Base-by-base conservation (phyloP, 2,329 filamentous ascomycete genomes). In the Mollisiaceae sp. region DNA sequence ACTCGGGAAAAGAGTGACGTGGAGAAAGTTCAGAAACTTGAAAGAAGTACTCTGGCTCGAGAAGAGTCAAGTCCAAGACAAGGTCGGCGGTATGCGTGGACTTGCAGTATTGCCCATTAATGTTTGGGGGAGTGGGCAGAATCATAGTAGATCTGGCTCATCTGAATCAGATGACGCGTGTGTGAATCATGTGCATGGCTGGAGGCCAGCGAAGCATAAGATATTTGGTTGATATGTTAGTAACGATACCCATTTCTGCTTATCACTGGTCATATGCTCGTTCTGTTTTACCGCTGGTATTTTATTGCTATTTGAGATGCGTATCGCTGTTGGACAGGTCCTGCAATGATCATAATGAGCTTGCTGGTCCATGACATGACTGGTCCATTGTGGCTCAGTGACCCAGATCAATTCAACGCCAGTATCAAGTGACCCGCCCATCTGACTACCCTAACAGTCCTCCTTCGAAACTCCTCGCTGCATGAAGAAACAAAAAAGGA, bases 81-180 rank as follows among this genome's bases (percentile, higher is more conserved):
- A 43, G 2, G 47, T 35, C 15, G 63, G 66, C 20, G 62, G 55
- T 35, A 68, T 70, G 52, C 64, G 65, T 27, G 70, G 71, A 0
- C 8, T 73, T 36, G 67, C 64, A 22, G 60, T 73, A 14, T 36
- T 73, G 22, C 69, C 70, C 1, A 67, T 73, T 27, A 69, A 72
- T 62, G 45, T 72, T n/a, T 72, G 70, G 71, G 65, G 65, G 18
- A 71, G 54, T 63, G 71, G 70, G 12, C 69, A 72, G 54, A 67
- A 58, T n/a, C 71, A 73, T 56, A 72, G 70, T 60, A 54, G 62
- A 12, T 66, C 71, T 18, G 67, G 67, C n/a, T 43, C 20, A 39
- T 66, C 65, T n/a, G 65, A 68, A 6, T 38, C 62, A 15, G 56
- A 67, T 14, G 63, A 61, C 24, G 71, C 70, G 15, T 73, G 71